Base-by-base conservation (phyloP, 2,329 filamentous ascomycete species). In the Paecilomyces sp. region DNA sequence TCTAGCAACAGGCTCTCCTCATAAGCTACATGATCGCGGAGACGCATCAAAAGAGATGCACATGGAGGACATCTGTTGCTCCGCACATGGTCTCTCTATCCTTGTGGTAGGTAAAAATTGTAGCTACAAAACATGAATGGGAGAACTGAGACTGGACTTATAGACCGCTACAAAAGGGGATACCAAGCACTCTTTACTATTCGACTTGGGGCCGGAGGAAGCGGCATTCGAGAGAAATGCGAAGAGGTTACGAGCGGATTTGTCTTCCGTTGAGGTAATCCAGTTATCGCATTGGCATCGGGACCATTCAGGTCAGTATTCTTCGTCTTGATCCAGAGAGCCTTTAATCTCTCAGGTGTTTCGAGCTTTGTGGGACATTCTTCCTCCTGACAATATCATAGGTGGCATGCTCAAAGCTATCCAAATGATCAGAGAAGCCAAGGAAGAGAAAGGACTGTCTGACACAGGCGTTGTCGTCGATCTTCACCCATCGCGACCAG, bases 221-320 rank as follows among this genome's bases (percentile, higher is more conserved):
- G 75, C 77, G 7, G 70, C 76, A 3, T 84, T 80, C 77, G 76
- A 80, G 63, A 70, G 74, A n/a, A 84, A 84, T 62, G 76, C 72
- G 3, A 75, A 69, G 3, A 73, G 81, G 1, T 66, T 83, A 18
- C 67, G 72, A 28, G 70, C 77, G 1, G 73, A 81, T 63, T 67
- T 82, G 3, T 68, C 74, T 1, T 63, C 67, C 0, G 71, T 84
- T 25, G 81, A 83, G 62, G 60, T 77, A 13, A 76, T 83, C 22
- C 75, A 82, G 55, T 68, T 84, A 25, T 81, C 79, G 4, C 79
- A 83, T 64, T 83, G 82, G 82, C 80, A 85, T 69, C 76, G 82
- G 47, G 80, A 85, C 62, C 80, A 85, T 63, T 82, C 80, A 28
- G 80, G 80, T 76, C 57, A n/a, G 65, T 47, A 18, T 28, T 28